phyloP scores from a whole-genome alignment of 2,329 filamentous ascomycete species.

The Aureobasidium musti region DNA sequence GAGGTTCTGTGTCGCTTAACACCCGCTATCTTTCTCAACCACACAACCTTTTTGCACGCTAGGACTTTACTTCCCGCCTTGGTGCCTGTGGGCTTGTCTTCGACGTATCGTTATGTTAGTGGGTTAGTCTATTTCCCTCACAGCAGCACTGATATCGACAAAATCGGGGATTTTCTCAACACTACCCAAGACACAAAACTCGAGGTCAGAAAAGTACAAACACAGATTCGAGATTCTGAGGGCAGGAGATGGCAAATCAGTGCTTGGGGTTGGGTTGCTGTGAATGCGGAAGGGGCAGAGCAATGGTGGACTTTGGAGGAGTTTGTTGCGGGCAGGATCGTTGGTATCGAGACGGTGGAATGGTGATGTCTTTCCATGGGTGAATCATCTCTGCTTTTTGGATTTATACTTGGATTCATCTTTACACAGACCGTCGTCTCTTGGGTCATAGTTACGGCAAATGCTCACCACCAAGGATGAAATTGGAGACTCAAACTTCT shows the following conservation, averaged over 20 bases:
- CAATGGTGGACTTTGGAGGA: conserved; percentile 15
- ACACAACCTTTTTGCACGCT: background rate
- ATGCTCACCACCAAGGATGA: no score
- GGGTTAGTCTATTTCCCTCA: background rate
- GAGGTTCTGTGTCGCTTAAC: background rate
- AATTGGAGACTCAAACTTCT: no score
- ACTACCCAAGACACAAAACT: no score
- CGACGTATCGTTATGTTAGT: background rate
- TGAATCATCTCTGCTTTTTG: background rate
- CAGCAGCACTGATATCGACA: background rate
- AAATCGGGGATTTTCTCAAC: background rate
- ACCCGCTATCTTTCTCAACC: background rate
- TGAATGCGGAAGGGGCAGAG: background rate
- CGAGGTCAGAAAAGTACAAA: background rate
- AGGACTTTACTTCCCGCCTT: background rate
- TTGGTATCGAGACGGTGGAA: background rate
- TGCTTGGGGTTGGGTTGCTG: conserved; percentile 1
- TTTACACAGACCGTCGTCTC: no score
- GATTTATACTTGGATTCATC: background rate
- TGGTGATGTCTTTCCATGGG: background rate
- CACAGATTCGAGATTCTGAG: background rate
- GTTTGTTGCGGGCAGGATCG: background rate
- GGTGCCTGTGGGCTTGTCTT: accelerated
- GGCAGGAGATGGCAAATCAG: background rate
- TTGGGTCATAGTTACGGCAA: no score